Evolutionary conservation across 169 alveolate genomes (phyloP).

Genomic region (Toxoplasma gondii): DNA sequence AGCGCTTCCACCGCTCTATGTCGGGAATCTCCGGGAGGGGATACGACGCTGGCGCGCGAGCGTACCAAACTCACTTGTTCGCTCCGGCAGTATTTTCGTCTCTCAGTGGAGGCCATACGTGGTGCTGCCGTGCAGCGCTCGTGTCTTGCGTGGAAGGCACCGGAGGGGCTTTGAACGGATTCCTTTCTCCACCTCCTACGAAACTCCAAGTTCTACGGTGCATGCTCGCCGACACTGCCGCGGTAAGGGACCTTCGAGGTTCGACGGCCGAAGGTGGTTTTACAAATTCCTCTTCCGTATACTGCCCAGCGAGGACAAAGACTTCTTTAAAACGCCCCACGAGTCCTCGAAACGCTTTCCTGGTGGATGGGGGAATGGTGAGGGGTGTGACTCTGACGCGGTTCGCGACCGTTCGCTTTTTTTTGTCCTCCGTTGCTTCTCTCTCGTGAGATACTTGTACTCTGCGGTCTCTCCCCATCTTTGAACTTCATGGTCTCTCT

Average conservation of each 20-base stretch:
- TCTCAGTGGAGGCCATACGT: background rate
- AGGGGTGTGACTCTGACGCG: too few relatives aligned
- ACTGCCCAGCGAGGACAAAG: background rate
- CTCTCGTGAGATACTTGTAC: too few relatives aligned
- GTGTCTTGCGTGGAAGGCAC: background rate
- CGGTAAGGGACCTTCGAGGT: background rate
- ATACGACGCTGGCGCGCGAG: background rate
- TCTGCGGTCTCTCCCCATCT: too few relatives aligned
- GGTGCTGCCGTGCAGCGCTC: background rate
- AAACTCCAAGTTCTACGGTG: slow-evolving; percentile 40
- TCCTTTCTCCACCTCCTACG: background rate
- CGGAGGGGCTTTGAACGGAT: background rate
- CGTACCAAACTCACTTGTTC: background rate
- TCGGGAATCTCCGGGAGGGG: background rate
- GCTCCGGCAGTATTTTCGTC: slow-evolving; percentile 17
- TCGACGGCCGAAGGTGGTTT: background rate
- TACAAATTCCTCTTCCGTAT: background rate
- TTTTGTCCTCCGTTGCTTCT: too few relatives aligned
- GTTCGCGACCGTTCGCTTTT: too few relatives aligned
- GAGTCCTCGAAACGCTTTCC: too few relatives aligned
- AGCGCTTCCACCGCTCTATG: background rate
- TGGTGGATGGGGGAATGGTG: too few relatives aligned
- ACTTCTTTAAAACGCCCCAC: too few relatives aligned
- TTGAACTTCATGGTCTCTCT: too few relatives aligned
- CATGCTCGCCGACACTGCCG: slow-evolving; percentile 59